Evolutionary conservation across 139 green algal genomes (phyloP), one percentile per base, ranked within the genome.

Genomic region (Choricystis sp.): DNA sequence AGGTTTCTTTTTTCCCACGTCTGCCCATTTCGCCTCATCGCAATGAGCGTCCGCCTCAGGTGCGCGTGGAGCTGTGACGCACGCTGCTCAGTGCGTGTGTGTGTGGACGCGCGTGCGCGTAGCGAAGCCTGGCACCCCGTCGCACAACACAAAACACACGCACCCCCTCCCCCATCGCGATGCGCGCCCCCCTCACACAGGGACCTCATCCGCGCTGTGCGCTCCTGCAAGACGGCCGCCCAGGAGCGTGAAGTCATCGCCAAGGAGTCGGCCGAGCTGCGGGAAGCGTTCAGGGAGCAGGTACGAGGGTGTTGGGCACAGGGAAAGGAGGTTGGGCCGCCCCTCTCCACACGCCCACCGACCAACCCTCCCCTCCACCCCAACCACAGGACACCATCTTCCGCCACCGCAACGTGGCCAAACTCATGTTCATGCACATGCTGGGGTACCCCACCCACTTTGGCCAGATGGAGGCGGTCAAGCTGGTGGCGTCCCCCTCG

Each of bases 401-500:
- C 40, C 40, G 40, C 40, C 40, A 52, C 40, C 40, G 94, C 25
- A 98, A 97, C 74, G 88, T 98, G 3, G 91, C 92, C 59, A 99
- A 99, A 82, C 85, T 99, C 16, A 95, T 99, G 91, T 99, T 94
- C 71, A 95, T 98, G 29, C 94, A 98, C 79, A 99, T 99, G 93
- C 82, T 99, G 57, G 94, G 94, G 22, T 97, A 99, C 67, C 88
- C 93, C 14, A 97, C 93, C 3, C 94, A 99, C 74, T 99, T 98
- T 73, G 94, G 94, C 0, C 94, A 99, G 81, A 98, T 99, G 91
- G 94, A 98, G 77, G 97, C 90, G 21, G 75, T 99, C 20, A 97
- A 96, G 76, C 82, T 99, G 1, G 94, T 96, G 29, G 87, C 90
- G 56, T 78, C 75, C 26, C 69, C 63, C 26, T 77, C 76, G 22